Evolutionary conservation across 441 rosid species (phyloP).

Genomic region (Euphorbia celastroides): DNA sequence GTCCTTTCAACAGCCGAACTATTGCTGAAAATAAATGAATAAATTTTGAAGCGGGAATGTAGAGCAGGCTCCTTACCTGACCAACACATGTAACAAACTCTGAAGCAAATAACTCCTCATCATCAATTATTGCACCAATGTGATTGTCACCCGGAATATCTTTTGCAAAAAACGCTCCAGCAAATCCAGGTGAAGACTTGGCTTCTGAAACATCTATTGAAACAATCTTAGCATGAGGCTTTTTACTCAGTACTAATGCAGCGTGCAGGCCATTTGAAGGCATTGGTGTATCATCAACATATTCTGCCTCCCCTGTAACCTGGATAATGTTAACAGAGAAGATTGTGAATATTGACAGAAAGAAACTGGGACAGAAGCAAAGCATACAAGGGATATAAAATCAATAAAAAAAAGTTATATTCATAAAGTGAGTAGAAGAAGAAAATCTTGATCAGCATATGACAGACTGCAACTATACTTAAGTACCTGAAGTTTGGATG

Average conservation of each 20-base stretch:
- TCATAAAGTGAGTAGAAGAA: neutral
- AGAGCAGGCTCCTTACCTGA: constrained; percentile 48
- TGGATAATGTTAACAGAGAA: constrained; percentile 27
- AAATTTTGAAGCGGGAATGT: neutral
- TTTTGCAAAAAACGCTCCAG: constrained; percentile 69
- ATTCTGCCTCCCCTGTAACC: constrained; percentile 99
- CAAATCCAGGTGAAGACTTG: constrained; percentile 71
- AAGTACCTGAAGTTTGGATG: constrained; percentile 79
- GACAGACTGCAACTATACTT: neutral
- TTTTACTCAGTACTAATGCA: constrained; percentile 75
- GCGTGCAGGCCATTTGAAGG: constrained; percentile 79
- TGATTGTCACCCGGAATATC: constrained; percentile 74
- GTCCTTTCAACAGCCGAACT: neutral
- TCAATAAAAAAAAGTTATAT: neutral
- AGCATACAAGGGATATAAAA: neutral
- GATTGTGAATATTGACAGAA: neutral
- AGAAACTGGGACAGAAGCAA: constrained; percentile 1
- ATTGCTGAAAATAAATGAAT: neutral
- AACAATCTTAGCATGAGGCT: constrained; percentile 80
- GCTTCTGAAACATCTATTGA: constrained; percentile 67
- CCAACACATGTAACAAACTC: constrained; percentile 95
- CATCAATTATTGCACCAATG: constrained; percentile 63
- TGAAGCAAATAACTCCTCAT: constrained; percentile 86
- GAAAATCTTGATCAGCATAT: constrained; percentile 5
- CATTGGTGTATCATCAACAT: constrained; percentile 75